Evolutionary conservation across 306 rosid species (phyloP), one percentile per base, ranked within the genome.

Genomic region (Rosa persica): DNA sequence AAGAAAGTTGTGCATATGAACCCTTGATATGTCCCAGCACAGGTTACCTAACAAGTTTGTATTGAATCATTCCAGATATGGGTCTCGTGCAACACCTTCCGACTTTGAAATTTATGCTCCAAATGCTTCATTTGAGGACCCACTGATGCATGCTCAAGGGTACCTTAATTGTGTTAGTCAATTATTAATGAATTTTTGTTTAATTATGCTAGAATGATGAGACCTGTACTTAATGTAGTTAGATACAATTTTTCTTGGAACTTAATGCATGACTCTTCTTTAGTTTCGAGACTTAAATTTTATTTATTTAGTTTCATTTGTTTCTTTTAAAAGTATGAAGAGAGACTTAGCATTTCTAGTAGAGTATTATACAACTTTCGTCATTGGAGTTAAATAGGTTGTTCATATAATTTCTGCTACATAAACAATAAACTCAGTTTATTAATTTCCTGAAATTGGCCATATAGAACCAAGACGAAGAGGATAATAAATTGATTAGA

Each of bases 91-190:
- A 16, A 88, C 96, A 3, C 78, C 93, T 79, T 79, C 30, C 1
- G 97, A 94, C 84, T 92, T 92, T 57, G 90, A 94, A 81, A 89
- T 94, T 73, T 90, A 92, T 75, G 85, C 89, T 30, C 79, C 85
- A 1, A 6, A 89, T 85, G 97, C 97, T 70, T 84, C 98, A 27
- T 92, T 90, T 48, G 98, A 94, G 87, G 97, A 94, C 72, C 98
- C 98, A 34, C 87, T 92, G 44, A 92, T 92, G 92, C 30, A 82
- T 19, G 97, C 98, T 1, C 81, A 57, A 7, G 98, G 98, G 97
- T 91, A 80, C 47, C 81, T 27, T 34, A 39, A 39, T 42, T 3
- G 9, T 36, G 15, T 81, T 69, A 74, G 20, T 25, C 38, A 69
- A 23, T 22, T 6, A 8, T 20, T 43, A 43, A 7, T 43, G 46